These are phyloP conservation scores for Hibiscus trionum DNA, from an alignment of 345 rosid genomes.

Conservation along the genomic window DNA sequence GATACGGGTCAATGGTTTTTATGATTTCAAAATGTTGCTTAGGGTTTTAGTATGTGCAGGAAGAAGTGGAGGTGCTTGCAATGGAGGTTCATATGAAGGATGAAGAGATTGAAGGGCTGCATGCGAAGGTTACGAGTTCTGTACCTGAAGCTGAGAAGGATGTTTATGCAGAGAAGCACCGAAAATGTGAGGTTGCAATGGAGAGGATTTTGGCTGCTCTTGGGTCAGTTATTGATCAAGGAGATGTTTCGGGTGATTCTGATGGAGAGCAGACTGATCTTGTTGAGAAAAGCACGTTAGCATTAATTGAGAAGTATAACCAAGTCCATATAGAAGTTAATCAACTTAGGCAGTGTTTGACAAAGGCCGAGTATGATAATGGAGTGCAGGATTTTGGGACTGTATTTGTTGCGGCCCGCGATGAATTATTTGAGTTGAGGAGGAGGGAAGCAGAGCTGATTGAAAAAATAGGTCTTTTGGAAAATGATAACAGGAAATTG, in stretches of 20 bases:
- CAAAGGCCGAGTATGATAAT: constrained; percentile 33
- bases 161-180: constrained; percentile 12
- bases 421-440: constrained; percentile 49
- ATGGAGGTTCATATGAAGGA: constrained; percentile 43
- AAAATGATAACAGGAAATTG: constrained; percentile 49
- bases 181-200: constrained; percentile 36
- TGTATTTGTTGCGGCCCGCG: constrained; percentile 47
- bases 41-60: constrained; percentile 28
- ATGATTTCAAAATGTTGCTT: not conserved
- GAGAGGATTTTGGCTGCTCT: constrained; percentile 62
- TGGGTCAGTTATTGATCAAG: constrained; percentile 44
- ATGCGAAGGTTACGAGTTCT: constrained; percentile 28
- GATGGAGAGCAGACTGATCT: constrained; percentile 39
- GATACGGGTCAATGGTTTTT: not conserved
- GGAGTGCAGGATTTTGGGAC: constrained; percentile 42
- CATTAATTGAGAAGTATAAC: constrained; percentile 54
- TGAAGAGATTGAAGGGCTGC: constrained; percentile 52
- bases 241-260: constrained; percentile 48
- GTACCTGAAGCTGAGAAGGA: constrained; percentile 13
- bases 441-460: constrained; percentile 43
- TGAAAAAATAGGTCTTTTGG: constrained; percentile 39
- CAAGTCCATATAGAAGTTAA: constrained; percentile 52
- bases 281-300: constrained; percentile 42
- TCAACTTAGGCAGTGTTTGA: constrained; percentile 59
- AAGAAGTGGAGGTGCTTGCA: constrained; percentile 37